Evolutionary conservation across 1,284 basidiomycete genomes (phyloP), one percentile per base, ranked within the genome.

Genomic region (Waitea zeae): DNA sequence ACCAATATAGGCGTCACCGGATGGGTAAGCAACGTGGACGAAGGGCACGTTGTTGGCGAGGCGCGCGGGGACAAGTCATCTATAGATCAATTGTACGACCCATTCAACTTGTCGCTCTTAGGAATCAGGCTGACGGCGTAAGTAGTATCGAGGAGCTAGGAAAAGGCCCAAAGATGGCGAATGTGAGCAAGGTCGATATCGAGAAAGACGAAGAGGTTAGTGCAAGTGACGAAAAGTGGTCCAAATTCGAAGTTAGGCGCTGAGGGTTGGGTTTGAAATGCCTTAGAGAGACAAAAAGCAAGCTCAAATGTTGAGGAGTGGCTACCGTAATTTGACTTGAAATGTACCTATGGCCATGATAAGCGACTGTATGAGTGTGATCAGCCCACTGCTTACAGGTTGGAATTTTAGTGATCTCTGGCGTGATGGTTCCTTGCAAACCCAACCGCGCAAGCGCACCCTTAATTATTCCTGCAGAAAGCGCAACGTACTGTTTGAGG

Each of bases 371-470:
- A 13, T 2, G 18, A 12, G 4, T n/a, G 11, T 12, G 38, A 12
- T 34, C 11, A 15, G 35, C 13, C 22, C 20, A 31, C 17, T 5
- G 13, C 17, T 4, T 17, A 87, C 87, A 90, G 62, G 88, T 84
- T 12, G 88, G 88, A 44, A 89, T 49, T n/a, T 70, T 63, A 2
- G 67, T 72, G 3, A 84, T 68, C 49, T 93, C 88, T 4, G 83
- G 75, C 0, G 67, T 59, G 0, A 92, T 81, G 2, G 66, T 72
- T 29, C 76, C 64, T 7, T 7, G 9, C 42, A 77, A 69, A 11
- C 87, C 87, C n/a, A 92, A 56, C 33, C 86, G 63, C 5, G 65
- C 57, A 1, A 92, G 65, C 1, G 82, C 74, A n/a, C 88, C 87
- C 38, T 76, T 71, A 31, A 93, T 74, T 30, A 90, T 67, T 12